phyloP scores from a whole-genome alignment of 805 yeast genomes.

The Sugiyamaella qingdaonensis region DNA sequence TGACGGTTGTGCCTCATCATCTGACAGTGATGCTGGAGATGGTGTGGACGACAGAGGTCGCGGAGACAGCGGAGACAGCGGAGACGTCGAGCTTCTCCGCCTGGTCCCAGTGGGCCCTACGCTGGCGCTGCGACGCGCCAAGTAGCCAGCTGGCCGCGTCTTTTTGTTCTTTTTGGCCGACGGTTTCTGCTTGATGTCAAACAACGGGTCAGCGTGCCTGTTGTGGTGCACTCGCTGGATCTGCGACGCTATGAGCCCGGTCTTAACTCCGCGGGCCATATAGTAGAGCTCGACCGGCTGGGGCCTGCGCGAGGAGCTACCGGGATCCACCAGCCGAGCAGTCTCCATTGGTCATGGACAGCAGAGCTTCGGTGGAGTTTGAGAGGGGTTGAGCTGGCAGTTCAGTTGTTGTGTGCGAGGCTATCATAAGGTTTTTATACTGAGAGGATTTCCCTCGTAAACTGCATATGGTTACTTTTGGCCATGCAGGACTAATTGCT shows the following conservation, averaged over 20 bases:
- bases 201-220: slow-evolving; percentile 18
- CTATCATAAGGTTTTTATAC: too few relatives aligned
- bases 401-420: too few relatives aligned
- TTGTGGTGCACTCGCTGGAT: slow-evolving; percentile 15
- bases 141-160: background rate
- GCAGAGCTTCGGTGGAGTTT: too few relatives aligned
- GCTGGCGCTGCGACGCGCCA: background rate
- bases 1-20: background rate
- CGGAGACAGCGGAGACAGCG: background rate
- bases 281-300: slow-evolving; percentile 6
- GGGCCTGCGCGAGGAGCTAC: background rate
- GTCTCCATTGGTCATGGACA: background rate
- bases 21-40: background rate
- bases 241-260: slow-evolving; percentile 12
- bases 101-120: background rate
- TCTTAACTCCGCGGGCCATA: slow-evolving; percentile 9
- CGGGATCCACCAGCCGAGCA: background rate
- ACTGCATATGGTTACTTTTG: background rate
- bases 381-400: too few relatives aligned
- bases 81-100: background rate
- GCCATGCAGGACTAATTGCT: slow-evolving; percentile 2
- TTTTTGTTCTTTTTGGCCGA: background rate
- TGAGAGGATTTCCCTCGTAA: too few relatives aligned
- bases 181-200: slow-evolving; percentile 13
- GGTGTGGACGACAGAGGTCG: background rate